phyloP scores from a whole-genome alignment of 179 eudicot species.

The Gypsophila paniculata region DNA sequence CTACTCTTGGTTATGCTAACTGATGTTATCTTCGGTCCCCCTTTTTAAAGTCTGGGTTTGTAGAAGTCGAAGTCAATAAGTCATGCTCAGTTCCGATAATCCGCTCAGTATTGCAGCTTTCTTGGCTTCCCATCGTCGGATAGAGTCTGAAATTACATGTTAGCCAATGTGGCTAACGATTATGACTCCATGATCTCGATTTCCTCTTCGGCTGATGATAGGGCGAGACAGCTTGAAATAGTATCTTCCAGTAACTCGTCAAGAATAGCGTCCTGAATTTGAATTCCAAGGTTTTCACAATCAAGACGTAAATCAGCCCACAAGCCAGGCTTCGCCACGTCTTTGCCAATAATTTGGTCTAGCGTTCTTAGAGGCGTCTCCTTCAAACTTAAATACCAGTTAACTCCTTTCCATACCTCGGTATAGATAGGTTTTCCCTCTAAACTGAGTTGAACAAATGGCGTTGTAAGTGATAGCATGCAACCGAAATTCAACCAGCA shows the following conservation, averaged over 20 bases:
- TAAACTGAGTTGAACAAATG: slow-evolving; percentile 31
- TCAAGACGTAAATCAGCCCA: slow-evolving; percentile 62
- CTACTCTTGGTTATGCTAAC: slow-evolving; percentile 16
- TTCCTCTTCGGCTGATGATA: slow-evolving; percentile 9
- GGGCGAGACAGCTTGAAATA: slow-evolving; percentile 26
- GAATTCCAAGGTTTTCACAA: slow-evolving; percentile 40
- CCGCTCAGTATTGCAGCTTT: slow-evolving; percentile 10
- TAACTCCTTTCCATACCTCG: slow-evolving; percentile 63
- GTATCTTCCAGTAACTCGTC: slow-evolving; percentile 55
- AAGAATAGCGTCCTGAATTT: slow-evolving; percentile 54
- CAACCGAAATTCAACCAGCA: slow-evolving; percentile 43
- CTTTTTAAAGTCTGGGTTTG: not conserved
- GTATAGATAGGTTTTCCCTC: slow-evolving; percentile 46
- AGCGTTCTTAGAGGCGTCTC: slow-evolving; percentile 35
- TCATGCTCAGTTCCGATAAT: not conserved
- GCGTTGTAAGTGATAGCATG: slow-evolving; percentile 38
- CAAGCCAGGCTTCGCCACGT: slow-evolving; percentile 30
- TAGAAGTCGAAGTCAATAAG: slow-evolving; percentile 11
- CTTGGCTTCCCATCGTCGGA: not conserved
- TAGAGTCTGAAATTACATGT: not conserved
- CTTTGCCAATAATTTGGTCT: slow-evolving; percentile 53
- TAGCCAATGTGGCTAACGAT: not conserved
- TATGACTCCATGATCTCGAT: slow-evolving; percentile 10
- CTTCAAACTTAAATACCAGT: slow-evolving; percentile 41
- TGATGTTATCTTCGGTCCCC: slow-evolving; percentile 5